phyloP scores from a whole-genome alignment of 202 grass and related monocot genomes.

The Zizania palustris region DNA sequence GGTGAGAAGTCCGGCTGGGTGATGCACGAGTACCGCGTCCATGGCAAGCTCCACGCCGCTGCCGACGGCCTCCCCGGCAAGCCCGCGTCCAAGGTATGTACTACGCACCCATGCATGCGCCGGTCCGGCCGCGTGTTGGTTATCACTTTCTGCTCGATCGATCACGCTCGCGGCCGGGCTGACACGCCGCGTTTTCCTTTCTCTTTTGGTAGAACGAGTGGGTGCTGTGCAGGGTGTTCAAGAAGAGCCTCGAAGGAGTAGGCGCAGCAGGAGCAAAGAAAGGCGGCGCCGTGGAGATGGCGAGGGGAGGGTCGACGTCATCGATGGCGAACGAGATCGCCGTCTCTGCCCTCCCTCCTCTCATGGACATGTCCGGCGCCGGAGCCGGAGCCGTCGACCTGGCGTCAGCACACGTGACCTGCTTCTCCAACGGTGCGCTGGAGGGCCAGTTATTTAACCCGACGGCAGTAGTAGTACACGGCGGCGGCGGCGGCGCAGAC shows the following conservation, averaged over 20 bases:
- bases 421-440: slow-evolving; percentile 74
- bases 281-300: slow-evolving; percentile 15
- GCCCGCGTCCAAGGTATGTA: slow-evolving; percentile 39
- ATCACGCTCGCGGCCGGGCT: neutral
- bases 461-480: neutral
- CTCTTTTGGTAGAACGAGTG: slow-evolving; percentile 67
- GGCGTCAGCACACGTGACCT: slow-evolving; percentile 67
- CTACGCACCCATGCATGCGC: neutral
- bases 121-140: neutral
- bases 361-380: slow-evolving; percentile 50
- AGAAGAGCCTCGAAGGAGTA: slow-evolving; percentile 52
- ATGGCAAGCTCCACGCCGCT: slow-evolving; percentile 43
- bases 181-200: neutral
- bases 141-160: neutral
- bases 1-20: slow-evolving; percentile 74
- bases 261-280: slow-evolving; percentile 16
- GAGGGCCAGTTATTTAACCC: slow-evolving; percentile 52
- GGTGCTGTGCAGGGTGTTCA: slow-evolving; percentile 93
- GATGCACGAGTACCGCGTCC: slow-evolving; percentile 77
- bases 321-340: slow-evolving; percentile 8
- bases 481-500: neutral
- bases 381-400: neutral
- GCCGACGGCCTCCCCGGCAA: slow-evolving; percentile 1
- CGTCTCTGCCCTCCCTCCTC: slow-evolving; percentile 31
- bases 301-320: neutral